phyloP scores from a whole-genome alignment of 1,284 basidiomycete species.

The Porodaedalea pini region DNA sequence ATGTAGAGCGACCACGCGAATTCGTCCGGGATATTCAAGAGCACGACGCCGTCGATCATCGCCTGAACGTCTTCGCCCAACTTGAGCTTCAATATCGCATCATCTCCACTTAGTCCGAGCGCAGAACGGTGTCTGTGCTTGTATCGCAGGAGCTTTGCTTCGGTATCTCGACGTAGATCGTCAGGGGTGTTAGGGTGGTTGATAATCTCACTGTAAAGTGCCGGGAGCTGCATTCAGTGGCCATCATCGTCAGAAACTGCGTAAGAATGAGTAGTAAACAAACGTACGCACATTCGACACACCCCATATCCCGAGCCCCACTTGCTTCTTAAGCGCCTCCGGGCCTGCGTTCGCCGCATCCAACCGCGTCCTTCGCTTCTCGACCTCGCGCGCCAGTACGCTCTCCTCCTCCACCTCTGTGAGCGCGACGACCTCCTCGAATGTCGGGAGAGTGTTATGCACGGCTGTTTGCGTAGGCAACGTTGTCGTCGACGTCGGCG shows the following conservation, averaged over 20 bases:
- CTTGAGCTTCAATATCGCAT: conserved; percentile 43
- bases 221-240: conserved; percentile 50
- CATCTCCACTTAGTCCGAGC: conserved; percentile 43
- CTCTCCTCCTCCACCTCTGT: conserved; percentile 59
- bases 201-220: conserved; percentile 68
- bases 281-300: conserved; percentile 49
- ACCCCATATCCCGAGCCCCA: conserved; percentile 59
- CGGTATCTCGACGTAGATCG: conserved; percentile 62
- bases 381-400: conserved; percentile 60
- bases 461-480: conserved; percentile 60
- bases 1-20: conserved; percentile 78
- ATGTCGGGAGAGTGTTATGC: conserved; percentile 60
- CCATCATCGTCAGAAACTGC: background rate
- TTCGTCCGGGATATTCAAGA: conserved; percentile 73
- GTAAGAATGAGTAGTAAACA: background rate
- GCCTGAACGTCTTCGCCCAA: conserved; percentile 63
- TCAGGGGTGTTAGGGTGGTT: conserved; percentile 76
- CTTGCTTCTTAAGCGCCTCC: conserved; percentile 64
- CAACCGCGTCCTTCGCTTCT: conserved; percentile 72
- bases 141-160: conserved; percentile 66
- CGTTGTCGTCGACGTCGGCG: conserved; percentile 60
- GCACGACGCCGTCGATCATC: conserved; percentile 67
- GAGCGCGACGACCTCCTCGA: conserved; percentile 66
- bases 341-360: conserved; percentile 48
- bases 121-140: conserved; percentile 57